Base-by-base conservation (phyloP, 2,329 filamentous ascomycete species). In the Aspergillus hortae region DNA sequence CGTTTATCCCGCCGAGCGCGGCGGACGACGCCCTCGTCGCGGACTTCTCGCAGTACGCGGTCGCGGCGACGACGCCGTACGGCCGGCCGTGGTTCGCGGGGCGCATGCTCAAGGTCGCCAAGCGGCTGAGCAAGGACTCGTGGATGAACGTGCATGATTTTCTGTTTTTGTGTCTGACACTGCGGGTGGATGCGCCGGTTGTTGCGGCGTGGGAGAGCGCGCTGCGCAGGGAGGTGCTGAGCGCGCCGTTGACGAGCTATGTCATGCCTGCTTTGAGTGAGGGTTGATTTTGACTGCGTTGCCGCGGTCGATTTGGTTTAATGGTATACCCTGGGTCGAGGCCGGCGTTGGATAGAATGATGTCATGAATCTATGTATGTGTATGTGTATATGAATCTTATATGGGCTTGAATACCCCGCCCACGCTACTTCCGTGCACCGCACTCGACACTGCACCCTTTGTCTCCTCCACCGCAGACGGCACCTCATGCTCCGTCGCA, bases 101-200 rank as follows among this genome's bases (percentile, higher is more conserved):
- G 1, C 65, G 70, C 6, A 72, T 74, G 69, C 51, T 74, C 43
- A 73, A 73, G 48, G 61, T 74, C 40, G 67, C 68, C 4, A 73
- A 72, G 48, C 64, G 71, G 14, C 46, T 74, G 15, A 59, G 64
- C 19, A 52, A 61, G 11, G 55, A 62, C 6, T 67, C 61, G 3
- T 74, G 71, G 67, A 58, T 68, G 51, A 61, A 53, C 3, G 53
- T 74, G n/a, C 68, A 65, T 51, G 60, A 67, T n/a, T 61, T 71
- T 25, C 59, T 74, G 11, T 64, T 72, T 42, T 61, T 61, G 5
- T 74, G 68, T 52, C 53, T 74, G 48, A 68, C 66, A 1, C 51
- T 74, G 21, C 61, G 14, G 61, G n/a, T 53, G 61, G 1, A 51
- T 51, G 21, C 55, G 59, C 21, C 53, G 61, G 1, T 38, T n/a